Evolutionary conservation across 768 basidiomycete genomes (phyloP).

Genomic region (Amanita thiersii): DNA sequence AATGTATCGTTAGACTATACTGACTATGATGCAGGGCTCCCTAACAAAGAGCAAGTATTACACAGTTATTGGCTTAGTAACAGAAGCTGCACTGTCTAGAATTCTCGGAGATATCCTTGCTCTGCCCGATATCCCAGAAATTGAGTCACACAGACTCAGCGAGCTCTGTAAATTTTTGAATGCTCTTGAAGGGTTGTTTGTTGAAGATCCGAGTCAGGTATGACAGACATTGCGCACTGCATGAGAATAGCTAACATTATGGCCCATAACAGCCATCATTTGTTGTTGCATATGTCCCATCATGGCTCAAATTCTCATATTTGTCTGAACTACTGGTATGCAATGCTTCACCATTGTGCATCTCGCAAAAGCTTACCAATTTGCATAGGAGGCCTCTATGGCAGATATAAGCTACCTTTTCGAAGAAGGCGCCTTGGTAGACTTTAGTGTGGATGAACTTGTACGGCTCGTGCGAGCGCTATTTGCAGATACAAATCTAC

Average conservation of each 20-base stretch:
- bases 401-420: conserved; percentile 90
- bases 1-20: not conserved
- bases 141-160: conserved; percentile 76
- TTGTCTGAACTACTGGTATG: conserved; percentile 84
- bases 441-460: conserved; percentile 82
- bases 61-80: conserved; percentile 58
- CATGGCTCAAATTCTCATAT: conserved; percentile 94
- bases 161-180: conserved; percentile 77
- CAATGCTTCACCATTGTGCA: conserved; percentile 10
- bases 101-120: conserved; percentile 69
- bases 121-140: conserved; percentile 79
- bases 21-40: conserved; percentile 36
- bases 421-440: conserved; percentile 83
- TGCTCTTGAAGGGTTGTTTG: conserved; percentile 75
- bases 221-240: conserved; percentile 12
- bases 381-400: conserved; percentile 76
- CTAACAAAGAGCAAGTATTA: conserved; percentile 70
- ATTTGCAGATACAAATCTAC: conserved; percentile 79
- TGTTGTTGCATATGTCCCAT: conserved; percentile 79
- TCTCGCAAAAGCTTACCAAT: not conserved
- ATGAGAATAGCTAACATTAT: not conserved
- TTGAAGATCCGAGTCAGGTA: conserved; percentile 55
- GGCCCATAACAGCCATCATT: conserved; percentile 48
- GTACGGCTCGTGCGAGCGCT: conserved; percentile 75
- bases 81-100: conserved; percentile 57